Evolutionary conservation across 306 rosid species (phyloP).

Genomic region (Lupinus albus): DNA sequence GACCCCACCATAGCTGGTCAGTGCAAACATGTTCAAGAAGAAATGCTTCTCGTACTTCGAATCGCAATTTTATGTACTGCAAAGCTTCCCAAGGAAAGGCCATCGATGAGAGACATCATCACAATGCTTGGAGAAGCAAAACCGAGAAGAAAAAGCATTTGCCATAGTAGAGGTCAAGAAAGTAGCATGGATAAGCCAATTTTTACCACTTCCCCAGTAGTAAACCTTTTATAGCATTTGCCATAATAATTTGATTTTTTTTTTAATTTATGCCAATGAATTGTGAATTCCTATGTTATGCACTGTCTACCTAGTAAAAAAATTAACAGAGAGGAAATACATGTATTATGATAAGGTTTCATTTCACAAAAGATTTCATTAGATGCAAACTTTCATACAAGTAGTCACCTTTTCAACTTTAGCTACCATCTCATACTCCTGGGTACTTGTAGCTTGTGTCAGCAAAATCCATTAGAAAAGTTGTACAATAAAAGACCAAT

Average conservation of each 20-base stretch:
- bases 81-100: constrained; percentile 83
- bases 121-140: constrained; percentile 92
- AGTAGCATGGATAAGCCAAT: constrained; percentile 54
- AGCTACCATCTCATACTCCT: constrained; percentile 83
- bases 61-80: constrained; percentile 79
- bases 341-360: background rate
- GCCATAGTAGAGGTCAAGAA: constrained; percentile 50
- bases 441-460: constrained; percentile 56
- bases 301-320: background rate
- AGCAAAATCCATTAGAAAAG: constrained; percentile 36
- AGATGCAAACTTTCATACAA: constrained; percentile 28
- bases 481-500: constrained; percentile 23
- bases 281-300: constrained; percentile 8
- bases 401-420: constrained; percentile 80
- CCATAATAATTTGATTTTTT: background rate
- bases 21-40: constrained; percentile 80
- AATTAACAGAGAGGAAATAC: constrained; percentile 21
- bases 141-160: constrained; percentile 81
- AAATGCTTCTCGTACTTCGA: constrained; percentile 81
- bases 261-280: no score
- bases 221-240: constrained; percentile 51
- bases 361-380: constrained; percentile 23
- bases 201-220: constrained; percentile 57
- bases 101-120: constrained; percentile 74
- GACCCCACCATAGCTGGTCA: constrained; percentile 67